phyloP scores from a whole-genome alignment of 1,284 basidiomycete genomes.

The Neonothopanus nambi region DNA sequence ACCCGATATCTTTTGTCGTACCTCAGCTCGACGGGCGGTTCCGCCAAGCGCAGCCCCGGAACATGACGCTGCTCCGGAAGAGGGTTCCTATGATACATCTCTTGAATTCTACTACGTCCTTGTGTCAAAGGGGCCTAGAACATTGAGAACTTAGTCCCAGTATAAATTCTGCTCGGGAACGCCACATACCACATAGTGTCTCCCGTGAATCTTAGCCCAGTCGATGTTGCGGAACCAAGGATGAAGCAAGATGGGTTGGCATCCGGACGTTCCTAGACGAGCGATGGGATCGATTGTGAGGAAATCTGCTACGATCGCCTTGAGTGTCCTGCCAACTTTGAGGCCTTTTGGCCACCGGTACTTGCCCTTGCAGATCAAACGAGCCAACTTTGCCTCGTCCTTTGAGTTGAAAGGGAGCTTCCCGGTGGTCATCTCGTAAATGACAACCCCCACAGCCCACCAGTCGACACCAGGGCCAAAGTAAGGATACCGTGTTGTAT shows the following conservation, averaged over 20 bases:
- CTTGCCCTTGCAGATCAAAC: constrained; percentile 25
- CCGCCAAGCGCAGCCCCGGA: constrained; percentile 29
- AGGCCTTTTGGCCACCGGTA: constrained; percentile 36
- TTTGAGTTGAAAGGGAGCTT: constrained; percentile 39
- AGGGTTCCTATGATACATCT: constrained; percentile 34
- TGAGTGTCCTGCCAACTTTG: constrained; percentile 37
- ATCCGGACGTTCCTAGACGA: constrained; percentile 39
- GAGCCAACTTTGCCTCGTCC: constrained; percentile 23
- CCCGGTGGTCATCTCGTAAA: constrained; percentile 76
- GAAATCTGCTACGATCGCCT: constrained; percentile 41
- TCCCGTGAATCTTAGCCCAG: constrained; percentile 42
- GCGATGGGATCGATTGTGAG: constrained; percentile 34
- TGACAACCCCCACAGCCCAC: constrained; percentile 73
- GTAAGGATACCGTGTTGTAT: constrained; percentile 39
- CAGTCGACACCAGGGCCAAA: constrained; percentile 68
- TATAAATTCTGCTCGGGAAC: neutral
- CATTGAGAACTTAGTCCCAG: neutral
- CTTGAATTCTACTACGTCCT: neutral
- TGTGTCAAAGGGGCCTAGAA: neutral
- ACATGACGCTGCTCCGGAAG: constrained; percentile 30
- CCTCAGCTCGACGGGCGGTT: constrained; percentile 25
- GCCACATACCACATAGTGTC: constrained; percentile 42
- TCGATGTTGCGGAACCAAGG: constrained; percentile 41
- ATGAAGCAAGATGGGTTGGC: constrained; percentile 35
- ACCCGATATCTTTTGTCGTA: constrained; percentile 30